Evolutionary conservation across 2,329 filamentous ascomycete species (phyloP).

Genomic region (Aureobasidium sp.): DNA sequence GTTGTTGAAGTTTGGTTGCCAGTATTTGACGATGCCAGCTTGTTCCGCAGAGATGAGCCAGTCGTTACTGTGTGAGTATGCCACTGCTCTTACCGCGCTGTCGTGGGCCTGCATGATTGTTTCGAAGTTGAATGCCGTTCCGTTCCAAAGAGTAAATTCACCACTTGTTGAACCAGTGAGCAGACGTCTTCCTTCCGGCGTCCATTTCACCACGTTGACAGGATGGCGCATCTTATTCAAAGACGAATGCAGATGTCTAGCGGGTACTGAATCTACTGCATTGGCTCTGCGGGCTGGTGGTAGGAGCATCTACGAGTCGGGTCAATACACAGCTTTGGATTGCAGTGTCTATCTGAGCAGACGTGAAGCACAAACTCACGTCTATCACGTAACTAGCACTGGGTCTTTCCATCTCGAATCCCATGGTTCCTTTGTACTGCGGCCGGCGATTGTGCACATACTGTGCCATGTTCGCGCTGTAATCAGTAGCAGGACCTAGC

Average conservation of each 20-base stretch:
- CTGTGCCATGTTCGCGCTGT: slow-evolving; percentile 79
- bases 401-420: slow-evolving; percentile 72
- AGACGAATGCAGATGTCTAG: slow-evolving; percentile 95
- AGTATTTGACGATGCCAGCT: slow-evolving; percentile 93
- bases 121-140: slow-evolving; percentile 98
- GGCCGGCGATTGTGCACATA: slow-evolving; percentile 81
- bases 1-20: slow-evolving; percentile 99
- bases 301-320: slow-evolving; percentile 64
- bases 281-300: slow-evolving; percentile 65
- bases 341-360: slow-evolving; percentile 11
- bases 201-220: slow-evolving; percentile 96
- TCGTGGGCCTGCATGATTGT: slow-evolving; percentile 99
- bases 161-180: slow-evolving; percentile 93
- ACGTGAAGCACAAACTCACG: slow-evolving; percentile 43
- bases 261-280: slow-evolving; percentile 79
- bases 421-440: slow-evolving; percentile 61
- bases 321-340: not conserved
- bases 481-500: slow-evolving; percentile 82
- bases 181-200: slow-evolving; percentile 83
- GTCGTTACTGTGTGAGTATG: slow-evolving; percentile 92
- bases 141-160: slow-evolving; percentile 98
- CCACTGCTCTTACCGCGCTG: slow-evolving; percentile 69
- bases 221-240: slow-evolving; percentile 98
- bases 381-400: slow-evolving; percentile 85
- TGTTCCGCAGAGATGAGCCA: slow-evolving; percentile 96